These are phyloP conservation scores for Lipomyces yarrowii DNA, from an alignment of 1,139 yeast genomes.

Conservation along the genomic window DNA sequence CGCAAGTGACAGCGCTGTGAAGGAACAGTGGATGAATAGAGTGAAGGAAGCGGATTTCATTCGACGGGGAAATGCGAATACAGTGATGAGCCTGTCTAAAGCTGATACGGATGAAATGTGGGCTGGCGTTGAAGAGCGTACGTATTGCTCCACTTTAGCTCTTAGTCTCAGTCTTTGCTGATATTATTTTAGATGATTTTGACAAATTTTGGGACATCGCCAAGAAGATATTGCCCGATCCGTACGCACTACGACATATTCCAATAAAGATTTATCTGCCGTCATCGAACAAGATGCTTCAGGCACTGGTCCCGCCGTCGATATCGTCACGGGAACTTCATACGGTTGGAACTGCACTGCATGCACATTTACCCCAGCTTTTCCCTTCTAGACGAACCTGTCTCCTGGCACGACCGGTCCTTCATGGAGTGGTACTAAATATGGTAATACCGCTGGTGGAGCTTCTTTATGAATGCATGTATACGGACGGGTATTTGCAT, in stretches of 20 bases:
- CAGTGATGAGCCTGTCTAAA: constrained; percentile 72
- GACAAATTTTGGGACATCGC: constrained; percentile 45
- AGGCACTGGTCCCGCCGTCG: constrained; percentile 50
- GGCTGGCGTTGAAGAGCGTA: constrained; percentile 49
- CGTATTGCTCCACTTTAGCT: constrained; percentile 17
- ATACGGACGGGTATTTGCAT: constrained; percentile 79
- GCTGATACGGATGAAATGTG: constrained; percentile 60
- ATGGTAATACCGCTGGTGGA: constrained; percentile 52
- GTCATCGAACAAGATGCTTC: constrained; percentile 52
- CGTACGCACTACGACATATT: constrained; percentile 46
- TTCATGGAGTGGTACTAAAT: constrained; percentile 68
- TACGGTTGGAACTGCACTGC: constrained; percentile 51
- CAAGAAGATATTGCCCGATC: constrained; percentile 46
- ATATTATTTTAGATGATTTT: constrained; percentile 37
- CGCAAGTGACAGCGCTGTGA: constrained; percentile 43
- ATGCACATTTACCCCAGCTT: constrained; percentile 50
- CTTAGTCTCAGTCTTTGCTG: not conserved
- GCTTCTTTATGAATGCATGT: constrained; percentile 57
- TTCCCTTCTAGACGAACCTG: constrained; percentile 45
- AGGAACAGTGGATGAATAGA: constrained; percentile 68
- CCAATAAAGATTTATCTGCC: constrained; percentile 66
- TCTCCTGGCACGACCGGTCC: constrained; percentile 50
- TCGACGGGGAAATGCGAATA: constrained; percentile 70
- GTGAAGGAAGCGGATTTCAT: constrained; percentile 79
- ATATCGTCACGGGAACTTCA: constrained; percentile 33